These are phyloP conservation scores for Colletotrichum noveboracense DNA, from an alignment of 2,329 filamentous ascomycete genomes.

Conservation along the genomic window DNA sequence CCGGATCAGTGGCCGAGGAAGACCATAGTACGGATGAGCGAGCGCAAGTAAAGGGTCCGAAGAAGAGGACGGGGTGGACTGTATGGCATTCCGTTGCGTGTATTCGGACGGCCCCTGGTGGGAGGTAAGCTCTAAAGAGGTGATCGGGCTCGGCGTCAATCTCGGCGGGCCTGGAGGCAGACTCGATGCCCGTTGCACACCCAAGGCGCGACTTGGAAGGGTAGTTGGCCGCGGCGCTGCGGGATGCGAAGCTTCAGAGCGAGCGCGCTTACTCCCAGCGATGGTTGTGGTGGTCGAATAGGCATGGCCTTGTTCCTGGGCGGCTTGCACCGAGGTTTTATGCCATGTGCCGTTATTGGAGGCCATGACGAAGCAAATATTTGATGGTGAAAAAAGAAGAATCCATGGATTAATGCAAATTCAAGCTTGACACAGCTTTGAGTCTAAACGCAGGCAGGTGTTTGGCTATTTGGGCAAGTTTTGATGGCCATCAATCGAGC, in stretches of 20 bases:
- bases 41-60: slow-evolving; percentile 64
- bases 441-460: background rate
- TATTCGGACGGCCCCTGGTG: slow-evolving; percentile 51
- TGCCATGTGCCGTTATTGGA: slow-evolving; percentile 49
- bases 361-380: slow-evolving; percentile 34
- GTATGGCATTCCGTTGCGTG: slow-evolving; percentile 57
- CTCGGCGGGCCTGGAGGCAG: slow-evolving; percentile 33
- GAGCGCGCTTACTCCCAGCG: slow-evolving; percentile 54
- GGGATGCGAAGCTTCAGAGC: slow-evolving; percentile 1
- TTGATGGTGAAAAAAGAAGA: background rate
- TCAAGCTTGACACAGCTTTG: background rate
- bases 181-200: slow-evolving; percentile 39
- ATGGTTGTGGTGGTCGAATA: slow-evolving; percentile 43
- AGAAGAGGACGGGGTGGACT: slow-evolving; percentile 58
- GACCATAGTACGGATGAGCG: slow-evolving; percentile 65
- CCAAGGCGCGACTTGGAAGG: slow-evolving; percentile 14
- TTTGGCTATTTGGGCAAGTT: background rate
- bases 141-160: slow-evolving; percentile 53
- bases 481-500: background rate
- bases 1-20: slow-evolving; percentile 63
- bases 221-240: background rate
- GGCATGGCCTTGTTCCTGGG: slow-evolving; percentile 40
- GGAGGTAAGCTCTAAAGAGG: slow-evolving; percentile 30
- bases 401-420: background rate
- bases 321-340: slow-evolving; percentile 57